Conservation (phyloP, 257 asterid genomes). For the Petunia secreta region DNA sequence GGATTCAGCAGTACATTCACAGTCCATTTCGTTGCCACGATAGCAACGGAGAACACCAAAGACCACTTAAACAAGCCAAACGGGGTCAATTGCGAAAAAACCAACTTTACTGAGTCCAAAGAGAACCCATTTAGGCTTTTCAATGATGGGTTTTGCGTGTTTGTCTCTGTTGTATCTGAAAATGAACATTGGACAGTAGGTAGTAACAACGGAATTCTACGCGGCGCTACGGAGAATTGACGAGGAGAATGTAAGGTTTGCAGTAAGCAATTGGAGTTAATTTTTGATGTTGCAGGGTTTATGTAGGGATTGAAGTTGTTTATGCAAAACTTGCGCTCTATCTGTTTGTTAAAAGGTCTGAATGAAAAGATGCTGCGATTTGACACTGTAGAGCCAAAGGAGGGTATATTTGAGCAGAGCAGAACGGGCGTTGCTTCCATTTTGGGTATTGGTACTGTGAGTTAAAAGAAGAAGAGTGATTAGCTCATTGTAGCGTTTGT, state of each 20-base stretch:
- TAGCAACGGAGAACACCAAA: constrained; percentile 46
- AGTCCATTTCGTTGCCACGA: constrained; percentile 70
- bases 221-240: constrained; percentile 12
- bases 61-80: constrained; percentile 67
- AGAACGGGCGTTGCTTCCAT: constrained; percentile 62
- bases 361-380: constrained; percentile 33
- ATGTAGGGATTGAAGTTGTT: constrained; percentile 23
- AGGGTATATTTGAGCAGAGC: constrained; percentile 54
- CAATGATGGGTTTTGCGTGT: constrained; percentile 30
- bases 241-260: background rate
- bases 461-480: background rate
- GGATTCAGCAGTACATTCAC: constrained; percentile 57
- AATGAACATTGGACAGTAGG: constrained; percentile 40
- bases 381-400: constrained; percentile 36
- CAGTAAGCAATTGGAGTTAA: constrained; percentile 23
- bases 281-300: constrained; percentile 25
- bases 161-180: constrained; percentile 38
- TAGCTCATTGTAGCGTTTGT: background rate
- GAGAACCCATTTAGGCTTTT: constrained; percentile 41
- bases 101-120: constrained; percentile 50
- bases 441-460: background rate
- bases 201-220: constrained; percentile 30
- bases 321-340: constrained; percentile 39
- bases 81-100: constrained; percentile 62
- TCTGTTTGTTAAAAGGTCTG: constrained; percentile 63